Evolutionary conservation across 2,329 filamentous ascomycete genomes (phyloP).

Genomic region (Coccinonectria pachysandricola): DNA sequence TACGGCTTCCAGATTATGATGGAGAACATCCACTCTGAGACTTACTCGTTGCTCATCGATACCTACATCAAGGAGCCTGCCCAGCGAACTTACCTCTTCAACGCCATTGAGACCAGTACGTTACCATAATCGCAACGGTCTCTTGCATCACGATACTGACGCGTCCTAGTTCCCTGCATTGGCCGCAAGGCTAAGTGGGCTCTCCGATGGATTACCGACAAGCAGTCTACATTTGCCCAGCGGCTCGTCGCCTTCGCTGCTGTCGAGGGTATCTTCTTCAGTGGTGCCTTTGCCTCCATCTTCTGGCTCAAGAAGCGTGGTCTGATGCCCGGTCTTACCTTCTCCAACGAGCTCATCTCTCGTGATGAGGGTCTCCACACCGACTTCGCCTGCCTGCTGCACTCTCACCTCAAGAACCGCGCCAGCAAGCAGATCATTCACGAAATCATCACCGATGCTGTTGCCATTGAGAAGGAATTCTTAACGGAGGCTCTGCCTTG

Average conservation of each 20-base stretch:
- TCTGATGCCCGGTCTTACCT: constrained; percentile 95
- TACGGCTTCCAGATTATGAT: constrained; percentile 99
- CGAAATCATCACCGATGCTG: constrained; percentile 88
- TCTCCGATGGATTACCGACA: constrained; percentile 86
- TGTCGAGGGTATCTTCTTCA: constrained; percentile 99
- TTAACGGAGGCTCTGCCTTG: constrained; percentile 89
- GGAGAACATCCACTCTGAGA: constrained; percentile 99
- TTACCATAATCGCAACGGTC: constrained; percentile 7
- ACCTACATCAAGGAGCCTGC: constrained; percentile 98
- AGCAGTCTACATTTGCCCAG: constrained; percentile 87
- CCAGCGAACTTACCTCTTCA: constrained; percentile 91
- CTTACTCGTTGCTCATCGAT: constrained; percentile 97
- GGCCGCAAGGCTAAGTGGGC: constrained; percentile 99
- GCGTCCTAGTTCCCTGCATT: constrained; percentile 71
- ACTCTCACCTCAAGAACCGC: constrained; percentile 93
- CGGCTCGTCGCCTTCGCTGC: constrained; percentile 94
- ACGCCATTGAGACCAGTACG: constrained; percentile 94
- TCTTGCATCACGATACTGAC: constrained; percentile 10
- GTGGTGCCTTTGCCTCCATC: constrained; percentile 94
- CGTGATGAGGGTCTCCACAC: constrained; percentile 99
- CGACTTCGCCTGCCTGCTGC: constrained; percentile 94
- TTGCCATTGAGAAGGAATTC: constrained; percentile 95
- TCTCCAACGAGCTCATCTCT: constrained; percentile 99
- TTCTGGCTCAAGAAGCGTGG: constrained; percentile 99
- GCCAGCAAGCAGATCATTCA: constrained; percentile 72